Evolutionary conservation across 352 stramenopile species (phyloP), one percentile per base, ranked within the genome.

Genomic region (Phytopythium vexans): DNA sequence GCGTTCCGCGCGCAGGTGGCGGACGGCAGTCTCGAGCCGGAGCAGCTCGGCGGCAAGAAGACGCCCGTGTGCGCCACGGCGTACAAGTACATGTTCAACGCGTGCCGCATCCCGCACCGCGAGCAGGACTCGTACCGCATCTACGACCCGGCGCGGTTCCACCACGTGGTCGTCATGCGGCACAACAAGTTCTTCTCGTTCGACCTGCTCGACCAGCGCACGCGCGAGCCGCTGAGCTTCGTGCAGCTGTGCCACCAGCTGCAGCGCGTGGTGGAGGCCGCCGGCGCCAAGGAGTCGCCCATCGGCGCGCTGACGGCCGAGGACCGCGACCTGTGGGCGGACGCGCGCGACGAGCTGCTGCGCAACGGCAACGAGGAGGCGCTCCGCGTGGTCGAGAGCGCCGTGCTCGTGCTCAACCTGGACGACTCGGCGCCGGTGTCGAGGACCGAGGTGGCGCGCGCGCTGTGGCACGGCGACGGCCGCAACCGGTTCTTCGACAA

Each of bases 401-500:
- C 79, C 5, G 52, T 94, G 14, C 47, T 92, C 32, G 50, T 90
- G 9, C 40, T 94, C 8, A 87, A 84, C 57, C 58, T 94, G 41
- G 82, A 94, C 44, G 77, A 86, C 42, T 52, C 71, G 45, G 55
- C 74, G 32, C 84, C 84, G 4, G 68, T 85, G 56, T 82, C 73
- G 15, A 73, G 80, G 45, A 81, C 74, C 0, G 77, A 91, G 41
- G 68, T 88, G n/a, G 75, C 79, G 3, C 66, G 68, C 16, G 82
- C 60, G 12, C 59, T 94, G 10, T 94, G 86, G 74, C 82, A 92
- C 52, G 83, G 86, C 62, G 86, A 88, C 54, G 93, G 93, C 44
- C 72, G 82, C 60, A 98, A 99, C 80, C 91, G 95, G 43, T 98
- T 95, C 71, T 99, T 97, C 62, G 96, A 99, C 72, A 99, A 99